Conservation (phyloP, 2,329 filamentous ascomycete genomes). For the Diaporthe batatas region DNA sequence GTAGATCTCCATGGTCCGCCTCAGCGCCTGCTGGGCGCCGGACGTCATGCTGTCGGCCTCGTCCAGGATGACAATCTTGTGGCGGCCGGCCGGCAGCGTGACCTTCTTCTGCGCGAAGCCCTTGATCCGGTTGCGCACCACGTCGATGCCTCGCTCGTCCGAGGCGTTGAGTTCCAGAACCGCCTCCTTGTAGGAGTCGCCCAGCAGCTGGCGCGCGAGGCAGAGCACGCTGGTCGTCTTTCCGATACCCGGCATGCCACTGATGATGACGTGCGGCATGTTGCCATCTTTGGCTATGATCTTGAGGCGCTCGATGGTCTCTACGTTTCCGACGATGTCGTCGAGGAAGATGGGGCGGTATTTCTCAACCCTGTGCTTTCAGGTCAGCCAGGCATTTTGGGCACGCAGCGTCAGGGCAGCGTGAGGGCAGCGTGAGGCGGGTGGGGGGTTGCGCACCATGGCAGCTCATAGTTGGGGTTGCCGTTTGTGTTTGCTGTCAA, state of each 20-base stretch:
- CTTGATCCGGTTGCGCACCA: constrained; percentile 97
- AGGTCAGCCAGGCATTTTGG: constrained; percentile 29
- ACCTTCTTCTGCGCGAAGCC: constrained; percentile 99
- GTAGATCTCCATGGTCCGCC: constrained; percentile 99
- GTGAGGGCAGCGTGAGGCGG: neutral
- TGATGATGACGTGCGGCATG: constrained; percentile 99
- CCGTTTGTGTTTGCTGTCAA: constrained; percentile 64
- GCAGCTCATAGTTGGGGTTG: constrained; percentile 77
- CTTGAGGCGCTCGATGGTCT: constrained; percentile 96
- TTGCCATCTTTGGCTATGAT: constrained; percentile 99
- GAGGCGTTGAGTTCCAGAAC: constrained; percentile 96
- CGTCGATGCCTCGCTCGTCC: constrained; percentile 96
- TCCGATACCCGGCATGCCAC: constrained; percentile 98
- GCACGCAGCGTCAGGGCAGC: neutral
- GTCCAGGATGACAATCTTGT: constrained; percentile 97
- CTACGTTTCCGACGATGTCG: constrained; percentile 97
- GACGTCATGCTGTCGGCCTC: constrained; percentile 99
- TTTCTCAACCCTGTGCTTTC: constrained; percentile 86
- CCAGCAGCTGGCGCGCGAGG: constrained; percentile 89
- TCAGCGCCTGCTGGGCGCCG: constrained; percentile 93
- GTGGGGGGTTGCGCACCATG: constrained; percentile 70
- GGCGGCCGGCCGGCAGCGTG: constrained; percentile 87
- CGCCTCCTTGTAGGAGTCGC: constrained; percentile 96
- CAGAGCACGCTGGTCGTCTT: constrained; percentile 98
- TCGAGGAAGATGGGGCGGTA: constrained; percentile 95